Conservation (phyloP, 176 grass and related monocot genomes). For the Juncus inflexus region DNA sequence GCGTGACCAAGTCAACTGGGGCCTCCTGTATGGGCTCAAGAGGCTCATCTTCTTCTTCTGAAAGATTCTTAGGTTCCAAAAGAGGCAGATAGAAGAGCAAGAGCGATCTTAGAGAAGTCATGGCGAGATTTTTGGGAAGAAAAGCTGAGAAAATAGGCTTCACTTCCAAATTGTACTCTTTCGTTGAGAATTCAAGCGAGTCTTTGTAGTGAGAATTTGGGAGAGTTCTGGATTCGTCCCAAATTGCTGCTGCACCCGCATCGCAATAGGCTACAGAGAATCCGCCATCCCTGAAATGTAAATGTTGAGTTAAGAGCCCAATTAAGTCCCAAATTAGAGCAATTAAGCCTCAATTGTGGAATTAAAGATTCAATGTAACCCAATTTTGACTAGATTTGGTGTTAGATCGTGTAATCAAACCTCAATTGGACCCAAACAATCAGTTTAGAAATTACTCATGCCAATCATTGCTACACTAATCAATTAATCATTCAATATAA, state of each 20-base stretch:
- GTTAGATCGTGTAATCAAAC: too few species aligned
- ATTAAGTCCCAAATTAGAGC: too few species aligned
- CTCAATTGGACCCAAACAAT: too few species aligned
- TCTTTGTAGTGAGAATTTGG: constrained; percentile 16
- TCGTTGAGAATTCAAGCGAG: constrained; percentile 37
- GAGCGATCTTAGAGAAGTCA: constrained; percentile 88
- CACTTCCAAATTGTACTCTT: constrained; percentile 73
- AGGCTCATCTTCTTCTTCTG: constrained; percentile 52
- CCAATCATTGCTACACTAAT: not conserved
- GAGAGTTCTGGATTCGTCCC: constrained; percentile 8
- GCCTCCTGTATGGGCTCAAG: constrained; percentile 40
- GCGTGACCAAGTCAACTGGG: constrained; percentile 67
- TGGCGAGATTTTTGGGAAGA: constrained; percentile 52
- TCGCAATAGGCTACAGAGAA: constrained; percentile 78
- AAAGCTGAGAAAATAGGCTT: constrained; percentile 87
- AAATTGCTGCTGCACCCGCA: constrained; percentile 49
- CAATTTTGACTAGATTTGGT: not conserved
- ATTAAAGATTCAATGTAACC: too few species aligned
- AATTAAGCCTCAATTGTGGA: not conserved
- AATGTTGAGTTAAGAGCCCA: not conserved
- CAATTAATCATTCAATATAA: not conserved
- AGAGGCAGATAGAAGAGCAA: constrained; percentile 91
- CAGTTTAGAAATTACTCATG: too few species aligned
- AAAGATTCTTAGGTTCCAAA: constrained; percentile 49
- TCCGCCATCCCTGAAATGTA: constrained; percentile 49